These are phyloP conservation scores for Trichocladium uniseriatum DNA, from an alignment of 495 filamentous ascomycete genomes.

Conservation along the genomic window DNA sequence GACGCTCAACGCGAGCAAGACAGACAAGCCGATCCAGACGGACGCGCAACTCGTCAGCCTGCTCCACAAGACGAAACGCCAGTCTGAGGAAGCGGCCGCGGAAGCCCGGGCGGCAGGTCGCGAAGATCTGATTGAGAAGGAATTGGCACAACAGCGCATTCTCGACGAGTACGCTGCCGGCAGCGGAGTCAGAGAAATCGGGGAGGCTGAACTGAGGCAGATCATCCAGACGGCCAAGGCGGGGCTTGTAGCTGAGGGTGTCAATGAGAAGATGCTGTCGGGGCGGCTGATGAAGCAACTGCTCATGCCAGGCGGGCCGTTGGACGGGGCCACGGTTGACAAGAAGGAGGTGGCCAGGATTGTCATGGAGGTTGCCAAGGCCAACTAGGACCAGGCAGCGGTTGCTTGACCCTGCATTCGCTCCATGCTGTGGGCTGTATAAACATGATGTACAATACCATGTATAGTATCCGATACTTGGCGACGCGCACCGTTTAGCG, in stretches of 20 bases:
- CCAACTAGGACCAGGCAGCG: not conserved
- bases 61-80: constrained; percentile 36
- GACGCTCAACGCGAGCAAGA: constrained; percentile 50
- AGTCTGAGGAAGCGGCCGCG: constrained; percentile 32
- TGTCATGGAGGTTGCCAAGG: constrained; percentile 22
- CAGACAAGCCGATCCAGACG: constrained; percentile 42
- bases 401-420: too few relatives aligned
- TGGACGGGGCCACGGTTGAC: constrained; percentile 33
- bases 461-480: too few relatives aligned
- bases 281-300: constrained; percentile 34
- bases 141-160: constrained; percentile 39
- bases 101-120: constrained; percentile 44
- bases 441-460: not conserved
- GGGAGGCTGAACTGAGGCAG: constrained; percentile 31
- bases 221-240: constrained; percentile 31
- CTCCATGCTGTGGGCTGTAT: not conserved
- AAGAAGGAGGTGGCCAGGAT: constrained; percentile 26
- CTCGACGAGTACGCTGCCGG: constrained; percentile 39
- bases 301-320: constrained; percentile 23
- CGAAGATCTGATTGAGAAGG: constrained; percentile 47
- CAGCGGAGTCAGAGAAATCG: constrained; percentile 36
- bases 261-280: constrained; percentile 9
- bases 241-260: constrained; percentile 22
- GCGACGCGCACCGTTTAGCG: too few relatives aligned
- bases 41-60: constrained; percentile 48